Evolutionary conservation across 179 eudicot genomes (phyloP).

Genomic region (Nepenthes alata): DNA sequence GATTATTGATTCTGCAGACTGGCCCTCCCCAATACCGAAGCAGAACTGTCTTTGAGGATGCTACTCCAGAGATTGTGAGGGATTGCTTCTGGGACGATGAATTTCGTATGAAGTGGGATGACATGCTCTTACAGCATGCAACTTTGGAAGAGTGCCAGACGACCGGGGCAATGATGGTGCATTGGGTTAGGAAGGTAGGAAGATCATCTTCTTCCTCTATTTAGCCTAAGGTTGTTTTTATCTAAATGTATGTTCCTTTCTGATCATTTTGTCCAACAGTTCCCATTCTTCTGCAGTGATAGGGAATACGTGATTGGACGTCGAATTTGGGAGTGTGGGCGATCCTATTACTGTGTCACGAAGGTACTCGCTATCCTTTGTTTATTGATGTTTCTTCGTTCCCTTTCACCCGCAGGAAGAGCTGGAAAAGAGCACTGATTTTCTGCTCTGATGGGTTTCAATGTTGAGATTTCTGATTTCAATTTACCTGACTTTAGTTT

Average conservation of each 20-base stretch:
- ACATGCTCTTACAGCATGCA: conserved; percentile 32
- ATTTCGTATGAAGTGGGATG: conserved; percentile 45
- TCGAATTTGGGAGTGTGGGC: conserved; percentile 39
- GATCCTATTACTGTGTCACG: conserved; percentile 43
- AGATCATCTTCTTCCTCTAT: background rate
- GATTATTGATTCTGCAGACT: conserved; percentile 13
- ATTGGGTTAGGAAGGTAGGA: conserved; percentile 49
- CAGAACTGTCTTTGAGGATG: conserved; percentile 37
- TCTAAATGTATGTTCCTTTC: background rate
- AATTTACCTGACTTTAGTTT: no score
- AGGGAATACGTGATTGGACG: conserved; percentile 57
- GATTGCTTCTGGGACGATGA: conserved; percentile 57
- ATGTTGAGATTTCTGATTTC: no score
- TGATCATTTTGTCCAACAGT: conserved; percentile 22
- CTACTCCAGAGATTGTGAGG: conserved; percentile 37
- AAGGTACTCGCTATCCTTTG: conserved; percentile 19
- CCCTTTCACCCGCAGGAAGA: background rate
- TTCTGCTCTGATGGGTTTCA: no score
- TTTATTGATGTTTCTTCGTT: background rate
- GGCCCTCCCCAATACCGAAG: conserved; percentile 57
- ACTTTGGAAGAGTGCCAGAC: conserved; percentile 32
- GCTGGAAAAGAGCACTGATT: no score
- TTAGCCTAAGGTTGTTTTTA: background rate
- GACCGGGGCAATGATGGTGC: conserved; percentile 40
- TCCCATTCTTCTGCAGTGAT: conserved; percentile 59